Conservation (phyloP, 139 green algal species). For the Coelastrella sp. region DNA sequence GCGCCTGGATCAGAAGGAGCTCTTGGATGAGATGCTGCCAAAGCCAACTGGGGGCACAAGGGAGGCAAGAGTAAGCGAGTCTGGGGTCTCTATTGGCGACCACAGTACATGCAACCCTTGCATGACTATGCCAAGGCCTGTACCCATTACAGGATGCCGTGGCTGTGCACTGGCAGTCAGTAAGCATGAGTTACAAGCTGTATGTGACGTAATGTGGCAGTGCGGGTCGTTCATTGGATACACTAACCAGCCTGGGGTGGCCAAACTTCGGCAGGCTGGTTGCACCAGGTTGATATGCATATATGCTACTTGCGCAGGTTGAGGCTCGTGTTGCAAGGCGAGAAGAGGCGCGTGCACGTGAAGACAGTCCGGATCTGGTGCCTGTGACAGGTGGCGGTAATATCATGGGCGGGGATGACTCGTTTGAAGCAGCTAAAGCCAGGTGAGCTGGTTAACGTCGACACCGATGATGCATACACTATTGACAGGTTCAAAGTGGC, state of each 20-base stretch:
- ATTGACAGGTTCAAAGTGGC: too few species aligned
- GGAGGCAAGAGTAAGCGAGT: slow-evolving; percentile 5
- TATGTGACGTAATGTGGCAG: too few species aligned
- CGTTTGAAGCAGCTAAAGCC: slow-evolving; percentile 68
- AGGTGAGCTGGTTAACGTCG: slow-evolving; percentile 51
- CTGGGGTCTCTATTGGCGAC: too few species aligned
- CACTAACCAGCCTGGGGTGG: too few species aligned
- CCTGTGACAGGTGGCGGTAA: slow-evolving; percentile 64
- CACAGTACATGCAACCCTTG: too few species aligned
- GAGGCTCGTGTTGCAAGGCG: slow-evolving; percentile 68
- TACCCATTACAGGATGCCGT: too few species aligned
- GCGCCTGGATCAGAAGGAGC: slow-evolving; percentile 61
- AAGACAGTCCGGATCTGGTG: slow-evolving; percentile 63
- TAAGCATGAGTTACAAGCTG: too few species aligned
- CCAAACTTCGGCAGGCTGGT: neutral
- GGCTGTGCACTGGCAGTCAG: too few species aligned
- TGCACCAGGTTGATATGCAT: neutral
- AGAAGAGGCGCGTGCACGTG: slow-evolving; percentile 60
- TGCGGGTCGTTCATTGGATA: too few species aligned
- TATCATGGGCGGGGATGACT: slow-evolving; percentile 73
- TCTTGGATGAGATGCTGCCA: slow-evolving; percentile 73
- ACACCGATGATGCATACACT: neutral
- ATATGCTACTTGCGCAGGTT: slow-evolving; percentile 31
- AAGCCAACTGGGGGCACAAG: slow-evolving; percentile 58
- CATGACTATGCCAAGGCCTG: too few species aligned